A percentile compares a stretch with the other conserved stretches of the same genome.
phyloP scores from a whole-genome alignment of 108 stramenopile species.

The Stephanodiscus minutulus region DNA sequence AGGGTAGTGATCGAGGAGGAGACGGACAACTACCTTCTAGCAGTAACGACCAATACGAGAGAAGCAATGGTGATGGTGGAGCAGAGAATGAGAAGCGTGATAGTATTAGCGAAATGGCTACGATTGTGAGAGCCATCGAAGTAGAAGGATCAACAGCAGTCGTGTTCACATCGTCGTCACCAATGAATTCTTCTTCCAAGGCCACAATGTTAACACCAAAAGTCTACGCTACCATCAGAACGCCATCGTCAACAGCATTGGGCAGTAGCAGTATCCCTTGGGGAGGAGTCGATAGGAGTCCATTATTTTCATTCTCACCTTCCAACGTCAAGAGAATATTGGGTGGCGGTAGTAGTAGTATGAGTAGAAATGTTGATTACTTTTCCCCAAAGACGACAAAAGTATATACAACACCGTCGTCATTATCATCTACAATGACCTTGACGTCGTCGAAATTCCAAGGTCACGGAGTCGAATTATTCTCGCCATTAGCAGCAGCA shows the following conservation, averaged over 20 bases:
- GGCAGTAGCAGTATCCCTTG: background rate
- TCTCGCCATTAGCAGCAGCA: background rate
- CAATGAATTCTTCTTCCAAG: background rate
- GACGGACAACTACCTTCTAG: too few relatives aligned
- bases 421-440: background rate
- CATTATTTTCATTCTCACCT: conserved; percentile 41
- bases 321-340: conserved; percentile 46
- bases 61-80: too few relatives aligned
- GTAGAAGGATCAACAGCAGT: background rate
- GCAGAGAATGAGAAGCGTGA: too few relatives aligned
- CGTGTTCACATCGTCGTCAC: background rate
- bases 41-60: too few relatives aligned
- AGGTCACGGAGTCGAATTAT: background rate
- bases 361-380: background rate
- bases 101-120: too few relatives aligned
- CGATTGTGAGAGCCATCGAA: background rate
- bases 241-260: background rate
- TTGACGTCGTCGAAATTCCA: background rate
- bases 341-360: background rate
- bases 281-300: background rate
- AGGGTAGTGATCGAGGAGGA: too few relatives aligned
- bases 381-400: background rate
- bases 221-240: background rate
- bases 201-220: background rate
- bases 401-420: background rate